phyloP scores from a whole-genome alignment of 441 rosid species.

The Gossypium laxum region DNA sequence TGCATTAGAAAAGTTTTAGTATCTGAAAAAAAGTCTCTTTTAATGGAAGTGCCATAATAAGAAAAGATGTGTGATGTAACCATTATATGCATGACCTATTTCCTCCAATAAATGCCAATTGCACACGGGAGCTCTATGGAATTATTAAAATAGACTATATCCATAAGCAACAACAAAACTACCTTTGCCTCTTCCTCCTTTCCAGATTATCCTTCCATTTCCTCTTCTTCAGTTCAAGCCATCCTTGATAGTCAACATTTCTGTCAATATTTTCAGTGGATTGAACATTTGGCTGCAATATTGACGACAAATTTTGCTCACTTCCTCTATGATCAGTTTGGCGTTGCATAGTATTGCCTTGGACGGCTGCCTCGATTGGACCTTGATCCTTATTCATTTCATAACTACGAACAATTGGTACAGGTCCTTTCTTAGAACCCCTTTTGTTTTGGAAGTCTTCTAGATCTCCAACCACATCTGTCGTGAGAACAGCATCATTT shows the following conservation, averaged over 20 bases:
- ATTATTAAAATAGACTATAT: neutral
- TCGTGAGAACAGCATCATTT: constrained; percentile 18
- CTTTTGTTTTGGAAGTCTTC: constrained; percentile 64
- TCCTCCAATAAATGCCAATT: neutral
- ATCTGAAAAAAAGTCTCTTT: neutral
- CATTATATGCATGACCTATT: constrained; percentile 12
- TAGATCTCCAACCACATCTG: constrained; percentile 43
- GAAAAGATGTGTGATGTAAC: neutral
- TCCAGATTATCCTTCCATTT: constrained; percentile 68
- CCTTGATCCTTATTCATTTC: constrained; percentile 34
- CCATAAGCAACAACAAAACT: constrained; percentile 7
- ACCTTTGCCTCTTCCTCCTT: constrained; percentile 77
- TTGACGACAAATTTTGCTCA: constrained; percentile 26
- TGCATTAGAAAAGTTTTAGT: neutral
- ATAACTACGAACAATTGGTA: constrained; percentile 61
- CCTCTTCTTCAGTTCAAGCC: constrained; percentile 91
- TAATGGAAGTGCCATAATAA: neutral
- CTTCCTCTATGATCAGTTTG: constrained; percentile 20
- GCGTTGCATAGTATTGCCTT: constrained; percentile 18
- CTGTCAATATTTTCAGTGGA: constrained; percentile 50
- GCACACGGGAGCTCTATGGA: neutral
- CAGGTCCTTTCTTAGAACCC: constrained; percentile 40
- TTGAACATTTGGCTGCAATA: constrained; percentile 23
- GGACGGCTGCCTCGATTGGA: constrained; percentile 21
- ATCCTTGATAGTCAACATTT: constrained; percentile 77